Evolutionary conservation across 139 green algal species (phyloP).

Genomic region (Yamagishiella unicocca): DNA sequence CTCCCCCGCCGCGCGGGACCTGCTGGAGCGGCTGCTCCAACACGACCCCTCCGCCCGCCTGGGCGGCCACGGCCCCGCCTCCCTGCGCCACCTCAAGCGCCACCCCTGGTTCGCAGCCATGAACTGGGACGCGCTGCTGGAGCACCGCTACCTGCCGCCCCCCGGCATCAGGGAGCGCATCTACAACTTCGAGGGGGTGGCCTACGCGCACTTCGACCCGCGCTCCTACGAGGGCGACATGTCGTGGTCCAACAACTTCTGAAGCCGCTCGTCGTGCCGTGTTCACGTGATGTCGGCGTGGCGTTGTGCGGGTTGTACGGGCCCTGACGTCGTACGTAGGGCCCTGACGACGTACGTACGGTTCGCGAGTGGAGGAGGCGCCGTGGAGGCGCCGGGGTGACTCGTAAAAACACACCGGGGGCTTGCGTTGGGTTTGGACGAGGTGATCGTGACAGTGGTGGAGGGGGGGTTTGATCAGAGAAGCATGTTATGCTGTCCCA

Average conservation of each 20-base stretch:
- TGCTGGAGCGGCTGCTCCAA: conserved; percentile 71
- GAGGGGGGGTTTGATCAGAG: no score
- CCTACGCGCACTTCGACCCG: conserved; percentile 63
- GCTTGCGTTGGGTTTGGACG: no score
- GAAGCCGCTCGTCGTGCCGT: no score
- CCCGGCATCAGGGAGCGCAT: conserved; percentile 61
- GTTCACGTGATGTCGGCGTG: no score
- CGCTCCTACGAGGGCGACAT: conserved; percentile 53
- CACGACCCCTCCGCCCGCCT: conserved; percentile 53
- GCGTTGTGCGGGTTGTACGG: no score
- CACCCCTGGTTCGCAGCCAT: conserved; percentile 80
- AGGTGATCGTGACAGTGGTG: no score
- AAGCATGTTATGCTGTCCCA: no score
- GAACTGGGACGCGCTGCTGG: conserved; percentile 72
- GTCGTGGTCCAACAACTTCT: conserved; percentile 61
- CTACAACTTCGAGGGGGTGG: conserved; percentile 65
- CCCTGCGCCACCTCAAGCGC: conserved; percentile 63
- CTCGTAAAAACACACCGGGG: no score
- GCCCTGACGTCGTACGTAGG: no score
- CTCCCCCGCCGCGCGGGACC: conserved; percentile 58
- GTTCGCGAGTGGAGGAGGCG: no score
- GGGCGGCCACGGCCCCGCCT: conserved; percentile 34
- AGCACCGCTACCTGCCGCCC: conserved; percentile 50
- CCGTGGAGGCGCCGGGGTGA: no score
- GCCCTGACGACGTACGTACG: no score